Conservation (phyloP, 306 rosid genomes). For the Acmispon strigosus region DNA sequence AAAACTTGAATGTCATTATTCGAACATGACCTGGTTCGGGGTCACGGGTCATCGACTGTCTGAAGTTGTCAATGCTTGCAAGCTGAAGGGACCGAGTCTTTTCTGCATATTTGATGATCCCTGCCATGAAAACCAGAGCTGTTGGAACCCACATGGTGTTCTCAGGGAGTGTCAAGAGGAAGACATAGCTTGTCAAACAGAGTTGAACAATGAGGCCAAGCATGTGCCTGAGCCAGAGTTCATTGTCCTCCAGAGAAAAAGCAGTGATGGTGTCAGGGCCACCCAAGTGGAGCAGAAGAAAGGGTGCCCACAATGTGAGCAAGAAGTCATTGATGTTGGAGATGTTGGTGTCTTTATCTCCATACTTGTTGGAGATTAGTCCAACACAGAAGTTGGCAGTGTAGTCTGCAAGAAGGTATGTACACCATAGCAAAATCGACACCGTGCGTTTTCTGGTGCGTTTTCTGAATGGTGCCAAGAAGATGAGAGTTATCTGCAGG, state of each 20-base stretch:
- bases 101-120: conserved; percentile 41
- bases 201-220: conserved; percentile 32
- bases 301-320: conserved; percentile 46
- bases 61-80: conserved; percentile 29
- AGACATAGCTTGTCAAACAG: conserved; percentile 23
- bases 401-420: not conserved
- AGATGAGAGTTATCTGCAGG: not conserved
- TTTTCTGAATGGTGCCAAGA: not conserved
- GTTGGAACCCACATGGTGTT: conserved; percentile 35
- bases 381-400: not conserved
- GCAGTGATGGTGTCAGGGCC: conserved; percentile 59
- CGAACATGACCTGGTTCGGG: conserved; percentile 7
- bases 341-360: not conserved
- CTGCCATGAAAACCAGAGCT: conserved; percentile 24
- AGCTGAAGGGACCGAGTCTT: conserved; percentile 33
- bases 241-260: conserved; percentile 40
- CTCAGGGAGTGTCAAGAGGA: conserved; percentile 32
- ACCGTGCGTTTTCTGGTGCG: not conserved
- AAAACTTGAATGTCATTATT: too few relatives aligned
- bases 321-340: not conserved
- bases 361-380: conserved; percentile 12
- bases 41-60: conserved; percentile 12
- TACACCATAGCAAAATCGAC: not conserved
- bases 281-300: conserved; percentile 44
- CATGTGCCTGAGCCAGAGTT: conserved; percentile 47